phyloP scores from a whole-genome alignment of 2,329 filamentous ascomycete genomes.

The Colletotrichum liriopes region DNA sequence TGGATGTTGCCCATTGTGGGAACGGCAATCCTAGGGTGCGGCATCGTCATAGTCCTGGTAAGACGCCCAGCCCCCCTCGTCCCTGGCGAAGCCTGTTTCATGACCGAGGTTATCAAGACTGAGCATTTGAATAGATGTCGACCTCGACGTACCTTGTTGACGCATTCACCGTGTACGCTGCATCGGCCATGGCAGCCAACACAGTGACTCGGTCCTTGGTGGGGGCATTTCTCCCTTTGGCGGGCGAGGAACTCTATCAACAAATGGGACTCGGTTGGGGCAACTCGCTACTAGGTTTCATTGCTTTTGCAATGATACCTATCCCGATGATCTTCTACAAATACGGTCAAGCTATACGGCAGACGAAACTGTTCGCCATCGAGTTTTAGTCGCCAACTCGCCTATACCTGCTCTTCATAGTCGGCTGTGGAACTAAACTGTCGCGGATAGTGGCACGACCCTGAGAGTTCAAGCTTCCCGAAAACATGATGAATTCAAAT shows the following conservation, averaged over 20 bases:
- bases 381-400: not conserved
- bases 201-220: conserved; percentile 69
- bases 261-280: conserved; percentile 42
- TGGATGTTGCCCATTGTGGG: conserved; percentile 72
- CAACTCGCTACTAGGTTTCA: conserved; percentile 53
- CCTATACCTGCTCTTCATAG: not conserved
- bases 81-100: no score
- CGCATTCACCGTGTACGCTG: conserved; percentile 61
- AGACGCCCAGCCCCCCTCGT: not conserved
- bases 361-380: not conserved
- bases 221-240: conserved; percentile 38
- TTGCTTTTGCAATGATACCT: conserved; percentile 61
- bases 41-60: conserved; percentile 48
- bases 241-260: conserved; percentile 31
- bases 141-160: conserved; percentile 77
- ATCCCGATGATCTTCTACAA: conserved; percentile 61
- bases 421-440: not conserved
- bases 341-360: conserved; percentile 57
- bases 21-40: conserved; percentile 64
- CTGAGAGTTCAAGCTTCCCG: not conserved
- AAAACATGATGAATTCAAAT: no score
- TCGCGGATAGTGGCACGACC: not conserved
- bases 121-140: conserved; percentile 60
- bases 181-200: conserved; percentile 73
- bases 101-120: not conserved